These are phyloP conservation scores for Fagopyrum esculentum DNA, from an alignment of 148 eudicot species.

Conservation along the genomic window DNA sequence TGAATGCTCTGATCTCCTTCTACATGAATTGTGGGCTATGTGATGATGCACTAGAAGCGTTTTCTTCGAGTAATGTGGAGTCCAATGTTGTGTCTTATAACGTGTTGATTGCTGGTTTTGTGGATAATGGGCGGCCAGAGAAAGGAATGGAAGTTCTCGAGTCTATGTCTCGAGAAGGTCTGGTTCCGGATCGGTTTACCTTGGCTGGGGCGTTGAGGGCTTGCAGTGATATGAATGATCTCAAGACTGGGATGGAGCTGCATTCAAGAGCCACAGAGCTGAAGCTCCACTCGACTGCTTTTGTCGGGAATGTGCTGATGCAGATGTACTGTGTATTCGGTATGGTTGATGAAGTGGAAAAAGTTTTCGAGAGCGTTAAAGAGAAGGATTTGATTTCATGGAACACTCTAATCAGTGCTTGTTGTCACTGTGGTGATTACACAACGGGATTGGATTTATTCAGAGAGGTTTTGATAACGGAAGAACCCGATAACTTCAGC, in stretches of 20 bases:
- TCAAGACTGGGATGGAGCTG: constrained; percentile 28
- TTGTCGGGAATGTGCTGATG: constrained; percentile 32
- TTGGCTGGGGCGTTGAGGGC: constrained; percentile 31
- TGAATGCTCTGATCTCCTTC: constrained; percentile 42
- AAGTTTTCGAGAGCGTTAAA: constrained; percentile 29
- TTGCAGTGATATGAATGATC: constrained; percentile 23
- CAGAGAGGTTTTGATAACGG: constrained; percentile 28
- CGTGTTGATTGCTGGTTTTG: constrained; percentile 41
- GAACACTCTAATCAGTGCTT: constrained; percentile 41
- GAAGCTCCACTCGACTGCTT: constrained; percentile 29
- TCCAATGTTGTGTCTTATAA: constrained; percentile 39
- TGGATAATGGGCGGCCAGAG: constrained; percentile 31
- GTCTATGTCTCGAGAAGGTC: constrained; percentile 29
- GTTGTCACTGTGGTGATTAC: constrained; percentile 24
- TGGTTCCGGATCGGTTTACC: constrained; percentile 39
- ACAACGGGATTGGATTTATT: constrained; percentile 33
- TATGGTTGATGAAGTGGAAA: constrained; percentile 31
- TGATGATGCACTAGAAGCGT: constrained; percentile 32
- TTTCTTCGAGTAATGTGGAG: constrained; percentile 7
- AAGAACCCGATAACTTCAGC: constrained; percentile 39
- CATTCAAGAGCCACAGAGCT: constrained; percentile 36
- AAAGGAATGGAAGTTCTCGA: constrained; percentile 32
- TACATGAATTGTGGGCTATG: constrained; percentile 42
- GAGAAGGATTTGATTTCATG: constrained; percentile 51
- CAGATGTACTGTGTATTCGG: constrained; percentile 27